Evolutionary conservation across 768 basidiomycete genomes (phyloP), one percentile per base, ranked within the genome.

Genomic region (Porpolomopsis calyptriformis): DNA sequence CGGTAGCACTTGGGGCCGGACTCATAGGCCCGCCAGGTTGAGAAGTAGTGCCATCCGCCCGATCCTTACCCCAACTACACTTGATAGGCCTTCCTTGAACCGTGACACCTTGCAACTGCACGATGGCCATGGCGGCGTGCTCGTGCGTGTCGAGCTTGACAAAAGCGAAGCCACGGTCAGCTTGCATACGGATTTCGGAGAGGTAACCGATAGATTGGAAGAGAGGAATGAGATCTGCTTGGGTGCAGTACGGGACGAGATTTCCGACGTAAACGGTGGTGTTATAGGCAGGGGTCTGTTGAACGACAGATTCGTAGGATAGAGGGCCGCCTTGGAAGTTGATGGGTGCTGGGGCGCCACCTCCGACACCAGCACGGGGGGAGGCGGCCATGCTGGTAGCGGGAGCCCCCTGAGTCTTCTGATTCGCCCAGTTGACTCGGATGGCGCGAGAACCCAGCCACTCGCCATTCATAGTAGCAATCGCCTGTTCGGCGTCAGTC

Each of bases 381-480:
- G 71, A 62, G 39, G 61, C 52, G 19, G 55, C 58, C 27, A 57
- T 52, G 16, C 54, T 52, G 10, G 55, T 44, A 41, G 61, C 57
- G 39, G 70, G 67, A 22, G 64, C 69, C 47, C 80, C 88, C 65
- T 94, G 91, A 14, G 93, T 97, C 72, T 98, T 97, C 69, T 98
- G 94, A 70, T 98, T 98, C 45, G 96, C 96, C 94, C 94, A 99
- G 70, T 99, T 99, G 65, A 98, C 94, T 54, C 96, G 84, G 59
- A 99, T 99, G 51, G 96, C 96, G 50, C 96, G 81, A 24, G 91
- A 91, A 40, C 96, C 96, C 29, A 99, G 76, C 91, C 91, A 99
- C 73, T 99, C 94, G 47, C 96, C 96, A 60, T 99, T 99, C 96
- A 99, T 99, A 50, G 94, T 93, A 25, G 88, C 86, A 62, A 99